These are phyloP conservation scores for Vigna unguiculata DNA, from an alignment of 306 rosid genomes.

Conservation along the genomic window DNA sequence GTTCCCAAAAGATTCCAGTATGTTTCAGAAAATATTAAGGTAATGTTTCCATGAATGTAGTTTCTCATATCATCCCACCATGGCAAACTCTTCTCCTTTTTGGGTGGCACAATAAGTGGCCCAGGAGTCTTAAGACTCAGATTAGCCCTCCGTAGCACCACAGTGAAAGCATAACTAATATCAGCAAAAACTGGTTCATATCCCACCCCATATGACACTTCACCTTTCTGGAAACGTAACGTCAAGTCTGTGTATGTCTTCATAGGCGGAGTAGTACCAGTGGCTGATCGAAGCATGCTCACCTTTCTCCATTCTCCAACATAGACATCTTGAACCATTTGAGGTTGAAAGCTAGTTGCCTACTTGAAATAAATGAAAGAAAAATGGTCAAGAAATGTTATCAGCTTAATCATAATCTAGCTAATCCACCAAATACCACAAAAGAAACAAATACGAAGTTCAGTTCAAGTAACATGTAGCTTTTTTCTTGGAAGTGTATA, in stretches of 20 bases:
- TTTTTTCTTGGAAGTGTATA: too few relatives aligned
- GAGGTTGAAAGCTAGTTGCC: conserved; percentile 99
- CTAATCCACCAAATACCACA: conserved; percentile 27
- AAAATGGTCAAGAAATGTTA: conserved; percentile 43
- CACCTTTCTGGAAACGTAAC: conserved; percentile 76
- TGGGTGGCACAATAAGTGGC: conserved; percentile 70
- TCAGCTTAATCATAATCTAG: conserved; percentile 22
- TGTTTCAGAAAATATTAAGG: conserved; percentile 71
- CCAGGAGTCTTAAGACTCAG: conserved; percentile 68
- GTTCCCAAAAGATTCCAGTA: conserved; percentile 67
- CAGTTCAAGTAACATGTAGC: conserved; percentile 5
- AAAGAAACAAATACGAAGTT: conserved; percentile 24
- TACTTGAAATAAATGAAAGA: conserved; percentile 57
- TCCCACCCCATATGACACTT: conserved; percentile 88
- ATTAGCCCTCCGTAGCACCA: conserved; percentile 96
- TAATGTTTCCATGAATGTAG: conserved; percentile 83
- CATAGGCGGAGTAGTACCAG: conserved; percentile 96
- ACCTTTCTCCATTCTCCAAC: conserved; percentile 98
- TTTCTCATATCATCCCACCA: conserved; percentile 99
- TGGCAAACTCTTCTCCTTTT: conserved; percentile 91
- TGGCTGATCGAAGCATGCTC: conserved; percentile 88
- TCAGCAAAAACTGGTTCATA: conserved; percentile 94
- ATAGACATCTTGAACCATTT: conserved; percentile 78
- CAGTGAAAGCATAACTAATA: conserved; percentile 88
- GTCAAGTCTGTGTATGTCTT: conserved; percentile 84